A percentile compares a stretch with the other conserved stretches of the same genome.
These are phyloP conservation scores for Fusarium irregulare DNA, from an alignment of 2,329 filamentous ascomycete species.

Conservation along the genomic window DNA sequence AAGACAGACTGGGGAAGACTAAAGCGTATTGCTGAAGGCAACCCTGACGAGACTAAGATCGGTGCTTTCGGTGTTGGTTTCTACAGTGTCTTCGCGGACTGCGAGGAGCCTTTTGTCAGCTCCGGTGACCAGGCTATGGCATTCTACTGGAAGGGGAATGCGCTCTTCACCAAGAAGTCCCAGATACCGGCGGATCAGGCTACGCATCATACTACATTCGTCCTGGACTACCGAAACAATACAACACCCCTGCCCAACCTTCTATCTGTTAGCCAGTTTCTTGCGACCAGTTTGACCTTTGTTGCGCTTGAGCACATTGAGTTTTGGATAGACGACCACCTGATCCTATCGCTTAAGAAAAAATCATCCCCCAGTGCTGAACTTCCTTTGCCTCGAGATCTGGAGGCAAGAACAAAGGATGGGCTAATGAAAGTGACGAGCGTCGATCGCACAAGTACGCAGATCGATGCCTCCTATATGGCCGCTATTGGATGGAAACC, in stretches of 20 bases:
- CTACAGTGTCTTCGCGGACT: slow-evolving; percentile 98
- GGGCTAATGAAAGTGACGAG: slow-evolving; percentile 86
- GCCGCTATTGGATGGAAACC: slow-evolving; percentile 87
- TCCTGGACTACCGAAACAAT: slow-evolving; percentile 91
- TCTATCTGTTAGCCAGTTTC: slow-evolving; percentile 87
- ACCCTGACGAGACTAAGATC: slow-evolving; percentile 98
- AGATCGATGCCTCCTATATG: slow-evolving; percentile 93
- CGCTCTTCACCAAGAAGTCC: slow-evolving; percentile 89
- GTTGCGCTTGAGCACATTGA: slow-evolving; percentile 89
- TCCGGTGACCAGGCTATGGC: slow-evolving; percentile 95
- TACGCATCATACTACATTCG: slow-evolving; percentile 84
- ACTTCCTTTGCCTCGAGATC: slow-evolving; percentile 78
- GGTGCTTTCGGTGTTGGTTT: slow-evolving; percentile 98
- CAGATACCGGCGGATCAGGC: slow-evolving; percentile 75
- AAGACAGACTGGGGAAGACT: slow-evolving; percentile 92
- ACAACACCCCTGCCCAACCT: slow-evolving; percentile 89
- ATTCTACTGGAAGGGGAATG: slow-evolving; percentile 99
- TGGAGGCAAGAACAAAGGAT: slow-evolving; percentile 86
- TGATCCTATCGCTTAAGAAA: slow-evolving; percentile 82
- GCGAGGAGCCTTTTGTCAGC: slow-evolving; percentile 96
- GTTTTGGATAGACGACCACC: slow-evolving; percentile 89
- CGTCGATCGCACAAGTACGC: slow-evolving; percentile 87
- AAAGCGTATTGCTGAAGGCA: slow-evolving; percentile 98
- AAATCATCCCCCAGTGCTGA: slow-evolving; percentile 82
- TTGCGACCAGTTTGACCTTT: slow-evolving; percentile 95